These are phyloP conservation scores for Linnemannia exigua DNA, from an alignment of 192 early-diverging fungal species.

Conservation along the genomic window DNA sequence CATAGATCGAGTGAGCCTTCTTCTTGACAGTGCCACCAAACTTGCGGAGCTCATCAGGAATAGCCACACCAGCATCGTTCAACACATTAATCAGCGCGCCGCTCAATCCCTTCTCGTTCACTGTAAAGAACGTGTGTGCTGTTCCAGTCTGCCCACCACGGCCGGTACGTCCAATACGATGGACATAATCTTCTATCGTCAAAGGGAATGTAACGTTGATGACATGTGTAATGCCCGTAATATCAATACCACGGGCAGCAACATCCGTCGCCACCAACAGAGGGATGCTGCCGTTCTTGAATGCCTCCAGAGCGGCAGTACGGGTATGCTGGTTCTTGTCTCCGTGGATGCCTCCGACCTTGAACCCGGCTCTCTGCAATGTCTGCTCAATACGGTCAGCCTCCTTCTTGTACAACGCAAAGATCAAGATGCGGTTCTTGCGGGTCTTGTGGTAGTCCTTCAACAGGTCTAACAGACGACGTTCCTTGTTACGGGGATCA, in stretches of 20 bases:
- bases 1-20: conserved; percentile 96
- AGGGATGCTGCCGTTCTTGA: conserved; percentile 85
- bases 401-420: conserved; percentile 98
- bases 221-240: conserved; percentile 94
- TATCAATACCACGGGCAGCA: conserved; percentile 90
- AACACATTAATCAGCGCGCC: conserved; percentile 94
- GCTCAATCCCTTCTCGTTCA: conserved; percentile 89
- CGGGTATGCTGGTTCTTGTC: conserved; percentile 91
- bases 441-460: conserved; percentile 86
- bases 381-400: conserved; percentile 84
- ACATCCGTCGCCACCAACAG: conserved; percentile 96
- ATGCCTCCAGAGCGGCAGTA: conserved; percentile 80
- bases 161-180: conserved; percentile 97
- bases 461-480: conserved; percentile 81
- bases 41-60: conserved; percentile 91
- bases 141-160: conserved; percentile 92
- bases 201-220: conserved; percentile 98
- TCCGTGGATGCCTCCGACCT: conserved; percentile 90
- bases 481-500: conserved; percentile 79
- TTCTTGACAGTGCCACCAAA: conserved; percentile 98
- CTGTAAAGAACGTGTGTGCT: conserved; percentile 94
- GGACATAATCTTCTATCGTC: conserved; percentile 94
- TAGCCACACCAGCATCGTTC: conserved; percentile 85
- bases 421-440: conserved; percentile 92
- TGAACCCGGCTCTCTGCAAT: conserved; percentile 82